Percentiles rank a stretch among this genome's conserved stretches.
phyloP scores from a whole-genome alignment of 805 yeast species.

The Nematodospora valgi region DNA sequence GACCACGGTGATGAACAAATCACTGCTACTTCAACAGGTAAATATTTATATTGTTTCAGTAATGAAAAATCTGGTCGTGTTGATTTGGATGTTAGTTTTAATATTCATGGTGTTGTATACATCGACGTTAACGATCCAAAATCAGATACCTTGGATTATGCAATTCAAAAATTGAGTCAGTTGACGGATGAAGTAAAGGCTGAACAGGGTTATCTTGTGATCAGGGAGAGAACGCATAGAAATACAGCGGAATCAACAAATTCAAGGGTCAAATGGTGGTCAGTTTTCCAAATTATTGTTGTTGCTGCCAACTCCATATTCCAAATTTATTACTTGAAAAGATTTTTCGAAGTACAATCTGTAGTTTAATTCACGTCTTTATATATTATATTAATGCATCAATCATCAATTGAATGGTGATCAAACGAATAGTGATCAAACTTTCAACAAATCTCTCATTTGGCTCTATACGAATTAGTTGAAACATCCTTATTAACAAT shows the following conservation, averaged over 20 bases:
- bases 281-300: constrained; percentile 81
- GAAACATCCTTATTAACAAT: too few species aligned
- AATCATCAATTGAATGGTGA: too few species aligned
- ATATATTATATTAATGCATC: background rate
- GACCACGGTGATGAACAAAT: constrained; percentile 81
- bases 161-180: constrained; percentile 71
- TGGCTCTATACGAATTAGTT: too few species aligned
- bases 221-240: constrained; percentile 96
- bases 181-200: constrained; percentile 84
- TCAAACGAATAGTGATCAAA: too few species aligned
- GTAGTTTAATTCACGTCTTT: constrained; percentile 51
- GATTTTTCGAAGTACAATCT: constrained; percentile 93
- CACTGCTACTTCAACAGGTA: constrained; percentile 65
- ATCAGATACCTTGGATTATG: constrained; percentile 76
- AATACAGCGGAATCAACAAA: constrained; percentile 98
- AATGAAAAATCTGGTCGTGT: constrained; percentile 71
- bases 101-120: constrained; percentile 89
- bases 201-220: constrained; percentile 89
- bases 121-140: constrained; percentile 76
- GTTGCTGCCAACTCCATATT: constrained; percentile 84
- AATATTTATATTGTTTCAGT: constrained; percentile 84
- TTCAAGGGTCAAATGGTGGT: constrained; percentile 98
- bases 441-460: too few species aligned
- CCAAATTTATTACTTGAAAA: constrained; percentile 89
- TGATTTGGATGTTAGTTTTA: constrained; percentile 91